Percentiles rank a stretch among this genome's conserved stretches.
phyloP scores from a whole-genome alignment of 208 protist species.

The Leishmania arabica region DNA sequence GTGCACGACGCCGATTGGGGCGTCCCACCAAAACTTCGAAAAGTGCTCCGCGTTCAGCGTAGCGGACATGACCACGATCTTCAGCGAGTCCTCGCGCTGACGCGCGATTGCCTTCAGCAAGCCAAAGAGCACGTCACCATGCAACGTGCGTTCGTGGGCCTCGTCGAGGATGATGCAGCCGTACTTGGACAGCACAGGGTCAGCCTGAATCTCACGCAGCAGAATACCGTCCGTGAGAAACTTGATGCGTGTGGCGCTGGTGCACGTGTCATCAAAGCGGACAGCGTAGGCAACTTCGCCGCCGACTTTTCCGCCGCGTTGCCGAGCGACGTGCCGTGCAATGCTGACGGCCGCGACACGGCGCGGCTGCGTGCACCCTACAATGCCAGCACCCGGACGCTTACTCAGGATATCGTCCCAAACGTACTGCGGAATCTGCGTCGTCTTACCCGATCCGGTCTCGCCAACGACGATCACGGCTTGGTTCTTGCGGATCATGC shows the following conservation, averaged over 20 bases:
- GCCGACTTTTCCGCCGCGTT: constrained; percentile 82
- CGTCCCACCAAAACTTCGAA: constrained; percentile 94
- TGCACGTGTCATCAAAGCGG: constrained; percentile 94
- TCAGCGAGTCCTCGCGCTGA: constrained; percentile 66
- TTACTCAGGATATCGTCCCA: constrained; percentile 84
- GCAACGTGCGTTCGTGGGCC: constrained; percentile 99
- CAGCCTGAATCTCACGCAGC: constrained; percentile 94
- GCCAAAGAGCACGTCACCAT: constrained; percentile 93
- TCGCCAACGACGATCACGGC: constrained; percentile 94
- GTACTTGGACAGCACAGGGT: constrained; percentile 94
- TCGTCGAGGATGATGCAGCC: constrained; percentile 99
- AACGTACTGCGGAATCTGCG: constrained; percentile 95
- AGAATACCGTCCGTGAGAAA: constrained; percentile 98
- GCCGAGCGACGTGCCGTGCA: constrained; percentile 92
- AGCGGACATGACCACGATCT: constrained; percentile 97
- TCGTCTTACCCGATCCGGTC: constrained; percentile 94
- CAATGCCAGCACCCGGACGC: constrained; percentile 45
- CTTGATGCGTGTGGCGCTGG: constrained; percentile 87
- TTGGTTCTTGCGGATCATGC: constrained; percentile 78
- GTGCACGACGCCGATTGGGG: constrained; percentile 91
- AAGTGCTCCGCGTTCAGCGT: constrained; percentile 97
- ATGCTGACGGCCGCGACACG: constrained; percentile 97
- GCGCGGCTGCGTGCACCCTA: constrained; percentile 96
- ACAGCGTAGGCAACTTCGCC: constrained; percentile 93
- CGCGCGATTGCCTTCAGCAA: constrained; percentile 88